A percentile compares a stretch with the other conserved stretches of the same genome.
phyloP scores from a whole-genome alignment of 176 grass and related monocot species.

The Eleusine indica region DNA sequence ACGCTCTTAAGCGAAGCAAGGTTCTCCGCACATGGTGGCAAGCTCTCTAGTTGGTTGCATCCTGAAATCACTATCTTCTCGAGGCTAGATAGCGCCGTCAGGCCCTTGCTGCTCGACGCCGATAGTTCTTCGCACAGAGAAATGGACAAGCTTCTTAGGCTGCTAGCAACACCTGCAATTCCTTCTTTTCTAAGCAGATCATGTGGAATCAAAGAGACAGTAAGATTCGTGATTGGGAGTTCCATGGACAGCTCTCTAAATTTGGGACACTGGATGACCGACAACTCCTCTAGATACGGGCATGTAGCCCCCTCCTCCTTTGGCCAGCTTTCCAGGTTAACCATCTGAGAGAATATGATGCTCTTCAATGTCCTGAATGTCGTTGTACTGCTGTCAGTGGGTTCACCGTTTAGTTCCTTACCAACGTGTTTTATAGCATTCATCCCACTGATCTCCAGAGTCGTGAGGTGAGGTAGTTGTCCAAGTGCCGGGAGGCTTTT shows the following conservation, averaged over 20 bases:
- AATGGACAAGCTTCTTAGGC: not conserved
- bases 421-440: not conserved
- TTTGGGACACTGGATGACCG: not conserved
- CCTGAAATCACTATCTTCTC: conserved; percentile 1
- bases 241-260: not conserved
- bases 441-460: conserved; percentile 13
- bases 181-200: not conserved
- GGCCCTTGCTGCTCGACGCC: not conserved
- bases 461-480: not conserved
- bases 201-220: not conserved
- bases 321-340: not conserved
- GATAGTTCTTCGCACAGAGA: conserved; percentile 3
- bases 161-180: not conserved
- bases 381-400: too few relatives aligned
- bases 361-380: not conserved
- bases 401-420: not conserved
- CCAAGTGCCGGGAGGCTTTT: not conserved
- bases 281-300: not conserved
- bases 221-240: not conserved
- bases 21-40: not conserved
- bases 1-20: not conserved
- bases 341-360: not conserved
- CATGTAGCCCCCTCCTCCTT: not conserved
- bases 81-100: not conserved
- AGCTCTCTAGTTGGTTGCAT: not conserved